Conservation (phyloP, 2,329 filamentous ascomycete genomes). For the Balansia obtecta region DNA sequence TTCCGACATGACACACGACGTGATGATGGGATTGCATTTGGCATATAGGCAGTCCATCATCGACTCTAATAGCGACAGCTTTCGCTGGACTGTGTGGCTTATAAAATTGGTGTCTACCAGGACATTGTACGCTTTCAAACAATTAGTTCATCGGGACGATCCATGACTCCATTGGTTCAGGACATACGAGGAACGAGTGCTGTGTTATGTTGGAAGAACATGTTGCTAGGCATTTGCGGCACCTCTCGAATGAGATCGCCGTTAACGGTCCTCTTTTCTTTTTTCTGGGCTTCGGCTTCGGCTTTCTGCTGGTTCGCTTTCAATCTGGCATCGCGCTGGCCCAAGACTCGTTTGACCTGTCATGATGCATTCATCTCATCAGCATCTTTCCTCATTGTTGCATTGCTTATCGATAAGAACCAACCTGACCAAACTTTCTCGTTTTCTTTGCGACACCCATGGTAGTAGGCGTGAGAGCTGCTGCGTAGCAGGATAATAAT, state of each 20-base stretch:
- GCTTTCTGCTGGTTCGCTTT: constrained; percentile 68
- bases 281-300: constrained; percentile 44
- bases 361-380: constrained; percentile 1
- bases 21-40: constrained; percentile 81
- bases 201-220: constrained; percentile 86
- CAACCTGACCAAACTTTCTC: constrained; percentile 70
- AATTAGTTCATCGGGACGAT: background rate
- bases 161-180: background rate
- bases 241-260: constrained; percentile 62
- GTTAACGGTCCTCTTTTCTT: constrained; percentile 41
- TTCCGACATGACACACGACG: constrained; percentile 64
- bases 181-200: constrained; percentile 53
- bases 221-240: constrained; percentile 67
- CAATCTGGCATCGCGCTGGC: constrained; percentile 65
- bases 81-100: constrained; percentile 79
- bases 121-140: constrained; percentile 29
- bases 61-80: constrained; percentile 73
- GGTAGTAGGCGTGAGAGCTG: constrained; percentile 4
- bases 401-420: constrained; percentile 19
- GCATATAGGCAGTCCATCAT: constrained; percentile 94
- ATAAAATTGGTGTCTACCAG: constrained; percentile 86
- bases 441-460: constrained; percentile 90
- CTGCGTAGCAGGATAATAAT: background rate
- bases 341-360: constrained; percentile 69
- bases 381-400: constrained; percentile 1